A percentile compares a stretch with the other conserved stretches of the same genome.
phyloP scores from a whole-genome alignment of 768 basidiomycete species.

The Mycena amicta region DNA sequence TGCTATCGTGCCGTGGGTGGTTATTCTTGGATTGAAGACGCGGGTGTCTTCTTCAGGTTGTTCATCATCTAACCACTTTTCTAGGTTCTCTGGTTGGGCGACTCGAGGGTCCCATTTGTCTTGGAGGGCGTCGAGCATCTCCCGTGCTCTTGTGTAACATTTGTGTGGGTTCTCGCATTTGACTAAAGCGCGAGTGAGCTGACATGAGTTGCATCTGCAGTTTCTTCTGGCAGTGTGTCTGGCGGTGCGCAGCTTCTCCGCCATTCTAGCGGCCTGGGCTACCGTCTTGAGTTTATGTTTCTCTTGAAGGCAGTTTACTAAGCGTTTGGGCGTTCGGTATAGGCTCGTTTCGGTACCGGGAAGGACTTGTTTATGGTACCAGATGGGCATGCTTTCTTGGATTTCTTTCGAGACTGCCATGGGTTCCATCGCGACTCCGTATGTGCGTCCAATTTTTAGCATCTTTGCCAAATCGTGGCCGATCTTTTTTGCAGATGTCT shows the following conservation, averaged over 20 bases:
- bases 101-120: not conserved
- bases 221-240: not conserved
- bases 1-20: not conserved
- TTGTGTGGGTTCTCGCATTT: not conserved
- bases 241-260: not conserved
- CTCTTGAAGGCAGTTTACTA: not conserved
- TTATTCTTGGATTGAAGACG: not conserved
- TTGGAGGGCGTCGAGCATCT: not conserved
- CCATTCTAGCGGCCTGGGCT: not conserved
- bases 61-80: not conserved
- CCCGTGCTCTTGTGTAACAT: not conserved
- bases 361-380: too few relatives aligned
- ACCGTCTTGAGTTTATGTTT: not conserved
- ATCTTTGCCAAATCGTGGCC: not conserved
- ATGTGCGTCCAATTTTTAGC: not conserved
- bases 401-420: not conserved
- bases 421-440: not conserved
- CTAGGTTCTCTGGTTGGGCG: not conserved
- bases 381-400: not conserved
- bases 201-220: not conserved
- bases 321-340: not conserved
- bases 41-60: not conserved
- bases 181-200: not conserved
- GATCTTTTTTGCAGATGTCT: not conserved
- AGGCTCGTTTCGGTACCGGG: too few relatives aligned